phyloP scores from a whole-genome alignment of 208 protist species.

The Angomonas desouzai region DNA sequence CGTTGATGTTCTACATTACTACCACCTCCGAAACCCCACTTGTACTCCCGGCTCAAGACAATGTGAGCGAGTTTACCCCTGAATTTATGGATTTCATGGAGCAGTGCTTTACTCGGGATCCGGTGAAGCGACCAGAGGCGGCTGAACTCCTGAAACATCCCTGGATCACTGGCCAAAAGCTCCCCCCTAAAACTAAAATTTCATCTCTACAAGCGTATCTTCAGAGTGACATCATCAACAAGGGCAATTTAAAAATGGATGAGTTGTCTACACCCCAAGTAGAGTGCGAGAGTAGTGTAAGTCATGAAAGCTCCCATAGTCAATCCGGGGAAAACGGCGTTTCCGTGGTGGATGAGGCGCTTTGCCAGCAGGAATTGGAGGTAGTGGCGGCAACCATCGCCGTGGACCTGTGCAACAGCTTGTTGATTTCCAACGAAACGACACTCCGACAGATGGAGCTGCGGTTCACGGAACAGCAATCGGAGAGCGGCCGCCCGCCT shows the following conservation, averaged over 20 bases:
- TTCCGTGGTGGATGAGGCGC: slow-evolving; percentile 2
- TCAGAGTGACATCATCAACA: slow-evolving; percentile 20
- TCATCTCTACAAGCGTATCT: slow-evolving; percentile 17
- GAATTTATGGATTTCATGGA: slow-evolving; percentile 87
- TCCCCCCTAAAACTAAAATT: slow-evolving; percentile 14
- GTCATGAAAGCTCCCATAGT: not conserved
- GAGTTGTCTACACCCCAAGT: not conserved
- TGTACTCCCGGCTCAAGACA: slow-evolving; percentile 42
- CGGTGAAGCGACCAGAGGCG: slow-evolving; percentile 55
- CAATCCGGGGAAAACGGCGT: not conserved
- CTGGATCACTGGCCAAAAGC: slow-evolving; percentile 58
- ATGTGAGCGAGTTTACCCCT: slow-evolving; percentile 52
- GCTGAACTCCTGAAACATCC: slow-evolving; percentile 75
- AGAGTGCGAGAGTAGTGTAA: not conserved
- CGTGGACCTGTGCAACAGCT: slow-evolving; percentile 54
- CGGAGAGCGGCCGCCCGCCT: slow-evolving; percentile 6
- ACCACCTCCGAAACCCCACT: slow-evolving; percentile 77
- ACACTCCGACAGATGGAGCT: slow-evolving; percentile 5
- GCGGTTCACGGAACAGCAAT: slow-evolving; percentile 5
- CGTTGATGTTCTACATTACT: slow-evolving; percentile 89
- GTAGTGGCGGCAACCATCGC: slow-evolving; percentile 64
- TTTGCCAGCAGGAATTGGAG: slow-evolving; percentile 72
- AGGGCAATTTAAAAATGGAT: not conserved
- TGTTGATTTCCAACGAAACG: slow-evolving; percentile 41
- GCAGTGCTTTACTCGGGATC: slow-evolving; percentile 78